These are phyloP conservation scores for Neotropicomus parvogracilis DNA, from an alignment of 1,284 basidiomycete genomes.

Conservation along the genomic window DNA sequence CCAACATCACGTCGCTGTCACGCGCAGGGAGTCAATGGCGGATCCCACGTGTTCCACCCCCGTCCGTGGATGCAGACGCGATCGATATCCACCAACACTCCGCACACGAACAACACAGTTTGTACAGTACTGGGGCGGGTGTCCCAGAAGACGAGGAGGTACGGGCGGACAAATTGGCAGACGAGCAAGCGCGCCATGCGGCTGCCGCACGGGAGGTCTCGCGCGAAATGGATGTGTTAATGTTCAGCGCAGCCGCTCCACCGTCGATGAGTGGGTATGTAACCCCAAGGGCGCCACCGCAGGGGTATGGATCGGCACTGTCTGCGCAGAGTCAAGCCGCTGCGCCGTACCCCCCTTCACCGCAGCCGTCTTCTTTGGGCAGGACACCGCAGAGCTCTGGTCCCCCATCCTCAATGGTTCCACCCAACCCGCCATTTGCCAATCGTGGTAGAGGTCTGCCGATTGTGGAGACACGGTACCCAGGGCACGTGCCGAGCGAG, in stretches of 20 bases:
- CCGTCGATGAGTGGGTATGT: slow-evolving; percentile 16
- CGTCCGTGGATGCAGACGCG: slow-evolving; percentile 19
- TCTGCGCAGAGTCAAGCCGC: slow-evolving; percentile 9
- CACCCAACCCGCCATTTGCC: slow-evolving; percentile 30
- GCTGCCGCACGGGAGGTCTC: slow-evolving; percentile 66
- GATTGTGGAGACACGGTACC: slow-evolving; percentile 11
- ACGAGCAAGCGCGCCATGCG: slow-evolving; percentile 48
- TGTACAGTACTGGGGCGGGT: neutral
- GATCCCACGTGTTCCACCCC: slow-evolving; percentile 30
- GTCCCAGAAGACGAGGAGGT: slow-evolving; percentile 12
- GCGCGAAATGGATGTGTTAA: slow-evolving; percentile 57
- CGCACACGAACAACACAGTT: slow-evolving; percentile 1
- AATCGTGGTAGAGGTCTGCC: slow-evolving; percentile 14
- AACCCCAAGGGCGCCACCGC: slow-evolving; percentile 21
- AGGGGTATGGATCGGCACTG: slow-evolving; percentile 17
- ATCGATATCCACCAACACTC: slow-evolving; percentile 1
- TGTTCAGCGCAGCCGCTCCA: slow-evolving; percentile 40
- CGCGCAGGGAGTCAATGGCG: slow-evolving; percentile 24
- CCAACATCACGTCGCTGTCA: slow-evolving; percentile 8
- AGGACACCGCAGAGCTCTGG: slow-evolving; percentile 12
- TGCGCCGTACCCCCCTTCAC: neutral
- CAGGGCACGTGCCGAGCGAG: slow-evolving; percentile 7
- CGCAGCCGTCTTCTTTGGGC: neutral
- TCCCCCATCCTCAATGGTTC: slow-evolving; percentile 30
- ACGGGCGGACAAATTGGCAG: slow-evolving; percentile 21